These are phyloP conservation scores for Nakazawaea populi DNA, from an alignment of 805 yeast species.

Conservation along the genomic window DNA sequence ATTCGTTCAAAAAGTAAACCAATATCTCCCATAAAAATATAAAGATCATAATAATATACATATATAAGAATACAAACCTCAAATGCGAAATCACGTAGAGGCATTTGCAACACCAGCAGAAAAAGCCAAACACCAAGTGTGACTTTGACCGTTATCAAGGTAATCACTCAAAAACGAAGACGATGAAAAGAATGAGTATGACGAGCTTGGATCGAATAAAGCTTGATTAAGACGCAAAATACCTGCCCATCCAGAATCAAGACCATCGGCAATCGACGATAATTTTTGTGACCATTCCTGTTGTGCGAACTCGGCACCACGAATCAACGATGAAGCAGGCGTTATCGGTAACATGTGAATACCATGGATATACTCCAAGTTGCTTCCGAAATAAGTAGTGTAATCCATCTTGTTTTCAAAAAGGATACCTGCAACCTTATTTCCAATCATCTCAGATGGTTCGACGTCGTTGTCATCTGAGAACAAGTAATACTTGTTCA, in stretches of 20 bases:
- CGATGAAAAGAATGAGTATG: slow-evolving; percentile 58
- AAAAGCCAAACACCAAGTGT: slow-evolving; percentile 81
- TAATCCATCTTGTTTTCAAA: slow-evolving; percentile 72
- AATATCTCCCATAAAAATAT: neutral
- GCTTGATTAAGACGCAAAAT: slow-evolving; percentile 71
- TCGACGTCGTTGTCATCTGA: slow-evolving; percentile 46
- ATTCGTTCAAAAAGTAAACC: no score
- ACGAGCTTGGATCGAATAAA: slow-evolving; percentile 55
- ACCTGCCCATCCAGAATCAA: slow-evolving; percentile 70
- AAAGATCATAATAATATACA: neutral
- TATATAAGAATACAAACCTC: neutral
- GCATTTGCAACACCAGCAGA: slow-evolving; percentile 47
- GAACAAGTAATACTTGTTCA: slow-evolving; percentile 52
- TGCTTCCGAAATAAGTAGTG: slow-evolving; percentile 70
- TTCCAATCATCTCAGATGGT: slow-evolving; percentile 49
- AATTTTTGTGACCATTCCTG: slow-evolving; percentile 62
- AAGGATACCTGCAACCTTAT: slow-evolving; percentile 67
- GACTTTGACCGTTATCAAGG: slow-evolving; percentile 80
- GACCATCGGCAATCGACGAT: slow-evolving; percentile 34
- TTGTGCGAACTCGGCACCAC: slow-evolving; percentile 46
- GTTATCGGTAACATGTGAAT: slow-evolving; percentile 75
- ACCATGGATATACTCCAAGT: slow-evolving; percentile 71
- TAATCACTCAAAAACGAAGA: slow-evolving; percentile 44
- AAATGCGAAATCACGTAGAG: neutral
- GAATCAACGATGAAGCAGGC: slow-evolving; percentile 56